phyloP scores from a whole-genome alignment of 441 rosid genomes.

The Populus hybrid region DNA sequence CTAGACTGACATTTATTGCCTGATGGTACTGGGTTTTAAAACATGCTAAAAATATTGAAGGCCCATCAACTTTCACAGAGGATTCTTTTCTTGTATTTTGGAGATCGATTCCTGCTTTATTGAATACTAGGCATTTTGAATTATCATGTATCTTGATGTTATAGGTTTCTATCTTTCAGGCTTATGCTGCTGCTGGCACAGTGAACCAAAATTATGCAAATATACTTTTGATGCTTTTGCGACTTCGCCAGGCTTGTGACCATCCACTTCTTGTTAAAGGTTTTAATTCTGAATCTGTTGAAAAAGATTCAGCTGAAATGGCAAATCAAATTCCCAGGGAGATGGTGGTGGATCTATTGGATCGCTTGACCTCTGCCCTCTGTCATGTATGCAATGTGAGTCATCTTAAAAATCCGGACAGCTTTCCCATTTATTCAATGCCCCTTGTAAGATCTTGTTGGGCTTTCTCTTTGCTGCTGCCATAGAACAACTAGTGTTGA shows the following conservation, averaged over 20 bases:
- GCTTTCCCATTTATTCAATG: not conserved
- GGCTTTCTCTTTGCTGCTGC: not conserved
- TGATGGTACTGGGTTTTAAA: not conserved
- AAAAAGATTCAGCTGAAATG: constrained; percentile 61
- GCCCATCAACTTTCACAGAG: not conserved
- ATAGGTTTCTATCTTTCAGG: constrained; percentile 42
- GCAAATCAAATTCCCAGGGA: constrained; percentile 64
- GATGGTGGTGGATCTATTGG: constrained; percentile 48
- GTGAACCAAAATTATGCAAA: constrained; percentile 91
- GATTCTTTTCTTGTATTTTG: not conserved
- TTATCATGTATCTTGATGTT: constrained; percentile 7
- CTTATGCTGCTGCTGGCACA: constrained; percentile 92
- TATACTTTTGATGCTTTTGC: constrained; percentile 95
- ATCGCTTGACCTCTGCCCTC: constrained; percentile 59
- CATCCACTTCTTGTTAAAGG: constrained; percentile 85
- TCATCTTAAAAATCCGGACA: not conserved
- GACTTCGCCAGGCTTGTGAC: constrained; percentile 97
- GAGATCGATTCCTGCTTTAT: constrained; percentile 10
- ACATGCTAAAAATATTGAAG: not conserved
- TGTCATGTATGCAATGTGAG: constrained; percentile 78
- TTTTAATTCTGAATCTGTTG: constrained; percentile 53
- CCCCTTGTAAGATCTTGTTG: not conserved
- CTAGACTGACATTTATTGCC: constrained; percentile 4
- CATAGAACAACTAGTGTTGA: not conserved
- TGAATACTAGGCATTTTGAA: not conserved